phyloP scores from a whole-genome alignment of 768 basidiomycete genomes.

The Paxillus ammoniavirescens region DNA sequence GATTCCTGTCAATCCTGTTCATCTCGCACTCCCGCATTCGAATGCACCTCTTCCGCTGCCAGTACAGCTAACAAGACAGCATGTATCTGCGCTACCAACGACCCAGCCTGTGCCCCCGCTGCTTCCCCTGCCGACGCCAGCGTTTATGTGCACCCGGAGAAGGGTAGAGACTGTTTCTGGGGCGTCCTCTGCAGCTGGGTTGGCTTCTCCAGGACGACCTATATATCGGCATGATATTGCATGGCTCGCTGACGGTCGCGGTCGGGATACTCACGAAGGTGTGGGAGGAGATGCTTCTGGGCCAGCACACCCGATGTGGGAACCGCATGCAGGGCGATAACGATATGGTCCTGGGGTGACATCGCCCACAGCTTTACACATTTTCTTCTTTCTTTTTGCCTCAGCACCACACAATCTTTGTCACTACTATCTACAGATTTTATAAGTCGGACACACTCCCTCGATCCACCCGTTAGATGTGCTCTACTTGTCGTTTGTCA shows the following conservation, averaged over 20 bases:
- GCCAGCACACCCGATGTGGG: slow-evolving; percentile 27
- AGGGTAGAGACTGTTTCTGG: slow-evolving; percentile 35
- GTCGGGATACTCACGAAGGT: slow-evolving; percentile 19
- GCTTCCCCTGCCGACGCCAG: too few relatives aligned
- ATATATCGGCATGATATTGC: slow-evolving; percentile 30
- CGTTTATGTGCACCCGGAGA: slow-evolving; percentile 28
- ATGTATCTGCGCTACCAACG: slow-evolving; percentile 27
- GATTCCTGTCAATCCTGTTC: slow-evolving; percentile 14
- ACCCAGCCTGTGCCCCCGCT: slow-evolving; percentile 24
- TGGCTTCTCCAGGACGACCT: slow-evolving; percentile 27
- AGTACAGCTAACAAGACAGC: slow-evolving; percentile 24
- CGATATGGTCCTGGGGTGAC: slow-evolving; percentile 30
- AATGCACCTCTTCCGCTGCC: slow-evolving; percentile 14
- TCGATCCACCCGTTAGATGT: slow-evolving; percentile 5
- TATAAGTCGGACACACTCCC: slow-evolving; percentile 12
- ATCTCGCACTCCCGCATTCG: slow-evolving; percentile 8
- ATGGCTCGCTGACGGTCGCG: slow-evolving; percentile 24
- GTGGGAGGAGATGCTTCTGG: slow-evolving; percentile 14
- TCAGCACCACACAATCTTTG: slow-evolving; percentile 2
- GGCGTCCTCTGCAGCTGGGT: slow-evolving; percentile 23
- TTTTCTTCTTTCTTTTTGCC: slow-evolving; percentile 2
- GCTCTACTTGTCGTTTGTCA: slow-evolving; percentile 5
- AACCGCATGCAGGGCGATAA: slow-evolving; percentile 25
- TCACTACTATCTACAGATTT: slow-evolving; percentile 16
- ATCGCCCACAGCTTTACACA: slow-evolving; percentile 1